phyloP scores from a whole-genome alignment of 352 stramenopile genomes.

The Globisporangium cylindrosporum region DNA sequence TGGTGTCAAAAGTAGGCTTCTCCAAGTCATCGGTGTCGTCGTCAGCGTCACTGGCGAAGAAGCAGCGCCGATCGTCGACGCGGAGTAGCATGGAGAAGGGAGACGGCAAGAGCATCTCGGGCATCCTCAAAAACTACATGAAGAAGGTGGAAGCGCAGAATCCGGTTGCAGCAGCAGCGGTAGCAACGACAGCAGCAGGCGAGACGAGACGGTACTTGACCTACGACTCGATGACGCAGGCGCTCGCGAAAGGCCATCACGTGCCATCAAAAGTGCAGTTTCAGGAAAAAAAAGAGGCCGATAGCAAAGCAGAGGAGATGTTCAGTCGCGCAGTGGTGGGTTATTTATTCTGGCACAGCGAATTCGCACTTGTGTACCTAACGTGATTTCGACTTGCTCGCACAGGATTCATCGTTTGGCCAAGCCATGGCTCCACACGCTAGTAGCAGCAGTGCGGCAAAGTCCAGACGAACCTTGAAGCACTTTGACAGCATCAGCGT shows the following conservation, averaged over 20 bases:
- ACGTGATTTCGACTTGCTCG: background rate
- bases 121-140: constrained; percentile 17
- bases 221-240: constrained; percentile 12
- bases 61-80: constrained; percentile 11
- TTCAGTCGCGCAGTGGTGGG: constrained; percentile 16
- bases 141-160: constrained; percentile 15
- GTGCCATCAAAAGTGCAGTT: background rate
- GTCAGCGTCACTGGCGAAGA: constrained; percentile 13
- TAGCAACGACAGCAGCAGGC: background rate
- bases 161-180: background rate
- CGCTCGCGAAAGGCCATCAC: background rate
- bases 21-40: constrained; percentile 9
- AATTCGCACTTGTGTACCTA: background rate
- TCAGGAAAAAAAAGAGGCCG: background rate
- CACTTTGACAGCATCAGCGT: constrained; percentile 22
- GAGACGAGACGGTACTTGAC: constrained; percentile 1
- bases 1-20: background rate
- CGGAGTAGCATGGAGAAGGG: background rate
- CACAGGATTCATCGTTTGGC: constrained; percentile 9
- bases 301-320: constrained; percentile 11
- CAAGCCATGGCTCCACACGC: background rate
- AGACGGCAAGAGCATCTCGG: constrained; percentile 10
- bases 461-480: constrained; percentile 9
- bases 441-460: background rate
- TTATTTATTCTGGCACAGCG: background rate